Evolutionary conservation across 2,329 filamentous ascomycete genomes (phyloP).

Genomic region (Exophiala spinifera): DNA sequence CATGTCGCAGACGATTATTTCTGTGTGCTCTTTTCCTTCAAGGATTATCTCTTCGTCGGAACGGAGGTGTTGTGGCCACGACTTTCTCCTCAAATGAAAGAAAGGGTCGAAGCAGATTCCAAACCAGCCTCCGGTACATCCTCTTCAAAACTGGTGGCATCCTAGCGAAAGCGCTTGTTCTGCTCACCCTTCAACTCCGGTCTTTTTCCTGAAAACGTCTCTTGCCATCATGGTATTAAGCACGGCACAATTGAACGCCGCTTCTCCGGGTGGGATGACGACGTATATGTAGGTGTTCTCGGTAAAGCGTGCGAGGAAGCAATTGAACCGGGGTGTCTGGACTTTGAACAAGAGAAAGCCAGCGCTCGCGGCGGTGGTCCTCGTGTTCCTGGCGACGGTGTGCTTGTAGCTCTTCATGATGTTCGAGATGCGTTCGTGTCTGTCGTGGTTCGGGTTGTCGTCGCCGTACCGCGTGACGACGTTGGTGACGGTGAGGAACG

Average conservation of each 20-base stretch:
- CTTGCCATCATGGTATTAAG: conserved; percentile 86
- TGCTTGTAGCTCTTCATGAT: conserved; percentile 99
- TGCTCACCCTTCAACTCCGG: conserved; percentile 28
- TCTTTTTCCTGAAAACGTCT: conserved; percentile 66
- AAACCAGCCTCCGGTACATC: too few species aligned
- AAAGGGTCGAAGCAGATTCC: too few species aligned
- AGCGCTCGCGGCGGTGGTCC: conserved; percentile 42
- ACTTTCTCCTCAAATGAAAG: too few species aligned
- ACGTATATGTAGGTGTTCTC: conserved; percentile 97
- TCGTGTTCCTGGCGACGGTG: conserved; percentile 48
- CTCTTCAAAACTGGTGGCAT: too few species aligned
- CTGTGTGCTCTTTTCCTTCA: too few species aligned
- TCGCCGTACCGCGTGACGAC: conserved; percentile 55
- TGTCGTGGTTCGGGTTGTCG: conserved; percentile 84
- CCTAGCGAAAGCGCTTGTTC: too few species aligned
- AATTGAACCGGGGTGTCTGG: conserved; percentile 68
- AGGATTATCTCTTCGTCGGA: too few species aligned
- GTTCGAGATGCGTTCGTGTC: conserved; percentile 91
- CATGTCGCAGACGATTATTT: too few species aligned
- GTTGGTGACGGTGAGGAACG: conserved; percentile 92
- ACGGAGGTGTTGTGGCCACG: too few species aligned
- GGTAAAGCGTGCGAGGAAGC: conserved; percentile 93
- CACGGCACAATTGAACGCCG: conserved; percentile 83
- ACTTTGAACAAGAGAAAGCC: conserved; percentile 48
- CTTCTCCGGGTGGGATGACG: conserved; percentile 85